Evolutionary conservation across 2,329 filamentous ascomycete species (phyloP).

Genomic region (Seiridium unicorne): DNA sequence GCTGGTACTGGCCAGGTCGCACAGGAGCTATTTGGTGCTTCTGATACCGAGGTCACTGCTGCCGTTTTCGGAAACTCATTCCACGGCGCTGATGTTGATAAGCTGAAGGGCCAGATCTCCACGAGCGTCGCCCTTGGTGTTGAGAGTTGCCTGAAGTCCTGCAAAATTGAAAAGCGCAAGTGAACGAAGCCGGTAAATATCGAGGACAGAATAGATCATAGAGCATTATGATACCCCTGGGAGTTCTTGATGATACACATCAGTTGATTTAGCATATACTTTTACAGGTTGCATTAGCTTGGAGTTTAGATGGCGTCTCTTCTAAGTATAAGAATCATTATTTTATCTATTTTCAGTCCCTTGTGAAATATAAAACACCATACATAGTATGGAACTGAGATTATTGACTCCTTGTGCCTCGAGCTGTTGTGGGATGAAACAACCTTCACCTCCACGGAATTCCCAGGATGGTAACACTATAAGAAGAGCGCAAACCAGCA

Average conservation of each 20-base stretch:
- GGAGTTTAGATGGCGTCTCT: background rate
- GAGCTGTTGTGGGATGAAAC: no score
- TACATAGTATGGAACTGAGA: no score
- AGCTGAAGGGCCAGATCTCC: slow-evolving; percentile 41
- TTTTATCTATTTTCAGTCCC: no score
- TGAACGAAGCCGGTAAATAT: background rate
- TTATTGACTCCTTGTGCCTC: no score
- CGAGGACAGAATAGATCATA: background rate
- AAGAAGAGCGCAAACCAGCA: no score
- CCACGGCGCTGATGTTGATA: slow-evolving; percentile 41
- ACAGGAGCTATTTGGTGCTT: slow-evolving; percentile 48
- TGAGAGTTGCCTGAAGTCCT: slow-evolving; percentile 51
- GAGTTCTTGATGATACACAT: background rate
- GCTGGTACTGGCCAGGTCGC: slow-evolving; percentile 50
- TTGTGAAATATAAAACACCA: no score
- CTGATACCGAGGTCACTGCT: slow-evolving; percentile 38
- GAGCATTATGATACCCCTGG: background rate
- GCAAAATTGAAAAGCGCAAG: slow-evolving; percentile 27
- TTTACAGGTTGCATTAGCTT: background rate
- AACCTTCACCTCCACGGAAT: no score
- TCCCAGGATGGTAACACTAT: no score
- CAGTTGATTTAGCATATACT: background rate
- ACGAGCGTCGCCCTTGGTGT: slow-evolving; percentile 50
- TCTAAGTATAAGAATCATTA: background rate
- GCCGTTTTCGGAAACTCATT: slow-evolving; percentile 46